Base-by-base conservation (phyloP, 2,329 filamentous ascomycete species). In the Endocalyx cinctus region DNA sequence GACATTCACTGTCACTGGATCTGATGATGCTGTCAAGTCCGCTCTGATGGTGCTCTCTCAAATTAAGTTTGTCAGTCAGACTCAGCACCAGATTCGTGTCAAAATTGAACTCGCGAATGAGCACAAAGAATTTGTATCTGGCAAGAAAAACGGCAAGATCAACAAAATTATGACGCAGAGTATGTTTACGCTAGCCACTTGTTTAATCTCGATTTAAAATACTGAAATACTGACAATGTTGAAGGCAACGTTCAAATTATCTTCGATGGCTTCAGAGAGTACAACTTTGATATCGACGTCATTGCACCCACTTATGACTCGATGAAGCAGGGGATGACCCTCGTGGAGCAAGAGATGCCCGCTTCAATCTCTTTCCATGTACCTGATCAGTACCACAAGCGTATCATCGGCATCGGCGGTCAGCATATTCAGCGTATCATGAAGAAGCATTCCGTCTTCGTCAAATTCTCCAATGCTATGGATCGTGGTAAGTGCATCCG, bases 151-250 rank as follows among this genome's bases (percentile, higher is more conserved):
- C 52, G 92, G 92, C 63, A 98, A 98, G 69, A 98, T 98, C 64
- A 98, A 98, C 73, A 98, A 98, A 72, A 98, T 98, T 54, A 98
- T 98, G 92, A 92, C 90, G 16, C 90, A 97, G 63, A 96, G 89
- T 77, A 62, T 46, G 70, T 57, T n/a, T 12, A 17, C 25, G 17
- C 16, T 13, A 8, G 22, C 14, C 26, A 16, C 15, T 10, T 13
- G n/a, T 17, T 50, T 12, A 45, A 25, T 50, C 40, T n/a, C 17
- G 13, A 20, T 7, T 20, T 23, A 7, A n/a, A 5, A 29, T 17
- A 29, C 5, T 11, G 12, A 27, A 25, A 49, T 60, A 37, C 20
- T n/a, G 8, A 55, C 34, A 30, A 25, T 25, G 40, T 22, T 45
- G 35, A 40, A 81, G 79, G 79, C 72, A 96, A 94, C 51, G 92